phyloP scores from a whole-genome alignment of 345 rosid genomes.

The Eucalyptus decipiens region DNA sequence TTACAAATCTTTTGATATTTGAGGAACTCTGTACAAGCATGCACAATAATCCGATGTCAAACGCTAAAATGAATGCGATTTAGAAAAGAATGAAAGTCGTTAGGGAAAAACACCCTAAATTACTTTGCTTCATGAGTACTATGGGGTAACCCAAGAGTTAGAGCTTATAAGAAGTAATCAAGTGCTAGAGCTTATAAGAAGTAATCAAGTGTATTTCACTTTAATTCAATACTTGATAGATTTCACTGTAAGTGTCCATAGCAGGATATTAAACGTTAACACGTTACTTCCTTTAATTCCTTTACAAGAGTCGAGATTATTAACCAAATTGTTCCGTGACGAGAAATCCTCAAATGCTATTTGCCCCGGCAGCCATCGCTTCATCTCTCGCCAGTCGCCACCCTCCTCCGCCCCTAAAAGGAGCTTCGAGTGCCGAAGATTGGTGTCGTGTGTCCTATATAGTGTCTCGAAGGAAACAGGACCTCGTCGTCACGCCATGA shows the following conservation, averaged over 20 bases:
- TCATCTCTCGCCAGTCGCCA: not conserved
- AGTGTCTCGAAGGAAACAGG: not conserved
- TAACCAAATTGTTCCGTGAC: not conserved
- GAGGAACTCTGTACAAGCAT: not conserved
- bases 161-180: too few species aligned
- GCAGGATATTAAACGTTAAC: not conserved
- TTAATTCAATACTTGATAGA: too few species aligned
- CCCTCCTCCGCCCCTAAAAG: not conserved
- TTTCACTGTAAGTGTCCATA: too few species aligned
- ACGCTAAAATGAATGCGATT: not conserved
- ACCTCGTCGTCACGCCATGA: not conserved
- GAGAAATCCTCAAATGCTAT: not conserved
- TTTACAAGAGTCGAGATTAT: not conserved
- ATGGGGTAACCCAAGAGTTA: too few species aligned
- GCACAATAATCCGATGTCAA: not conserved
- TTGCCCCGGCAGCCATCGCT: not conserved
- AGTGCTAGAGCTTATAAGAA: too few species aligned
- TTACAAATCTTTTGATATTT: not conserved
- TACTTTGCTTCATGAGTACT: too few species aligned
- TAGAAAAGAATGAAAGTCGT: not conserved
- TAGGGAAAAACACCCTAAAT: too few species aligned
- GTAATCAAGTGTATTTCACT: too few species aligned
- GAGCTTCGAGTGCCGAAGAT: not conserved
- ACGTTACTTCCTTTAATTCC: not conserved
- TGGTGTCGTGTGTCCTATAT: not conserved